Base-by-base conservation (phyloP, 352 stramenopile species). In the Phytophthora melonis region DNA sequence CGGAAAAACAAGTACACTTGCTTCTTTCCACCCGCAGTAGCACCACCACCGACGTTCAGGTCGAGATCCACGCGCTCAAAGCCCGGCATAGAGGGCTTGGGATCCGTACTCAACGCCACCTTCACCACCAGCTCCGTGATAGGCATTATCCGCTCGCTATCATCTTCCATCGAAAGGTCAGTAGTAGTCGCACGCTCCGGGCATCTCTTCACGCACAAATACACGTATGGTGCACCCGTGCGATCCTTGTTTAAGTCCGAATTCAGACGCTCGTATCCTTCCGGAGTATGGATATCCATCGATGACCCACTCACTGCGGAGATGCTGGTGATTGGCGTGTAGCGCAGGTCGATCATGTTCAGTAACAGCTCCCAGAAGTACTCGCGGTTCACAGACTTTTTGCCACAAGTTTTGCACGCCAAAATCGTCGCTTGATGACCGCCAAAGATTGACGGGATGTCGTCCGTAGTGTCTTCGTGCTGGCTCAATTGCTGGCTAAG, bases 341-440 rank as follows among this genome's bases (percentile, higher is more conserved):
- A 97, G 3, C 87, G 81, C 41, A 97, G 78, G 59, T 97, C 90
- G 47, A 97, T 94, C 88, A 97, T 95, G 65, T 97, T 97, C 23
- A 97, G 76, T 59, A 97, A 65, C 34, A 97, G 70, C 58, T 97
- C 90, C 90, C 90, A 97, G 62, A 96, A 97, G 70, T 97, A 97
- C 60, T 97, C 90, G 23, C 79, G 80, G 58, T 94, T 95, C 14
- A 95, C 83, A 0, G 87, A 94, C 30, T 82, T 92, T 47, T 95
- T 94, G 4, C 87, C 87, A 52, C 90, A 97, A 1, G 77, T 77
- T 63, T 97, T 97, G 77, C 90, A 97, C 6, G 86, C 84, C 36
- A 95, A 43, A 68, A 97, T 92, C 6, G 89, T 96, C 3, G 90
- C 88, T 78, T 95, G 89, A 50, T 86, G 78, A 7, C 90, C 90